A percentile compares a stretch with the other conserved stretches of the same genome.
Evolutionary conservation across 2,329 filamentous ascomycete genomes (phyloP).

Genomic region (Amauroascus niger): DNA sequence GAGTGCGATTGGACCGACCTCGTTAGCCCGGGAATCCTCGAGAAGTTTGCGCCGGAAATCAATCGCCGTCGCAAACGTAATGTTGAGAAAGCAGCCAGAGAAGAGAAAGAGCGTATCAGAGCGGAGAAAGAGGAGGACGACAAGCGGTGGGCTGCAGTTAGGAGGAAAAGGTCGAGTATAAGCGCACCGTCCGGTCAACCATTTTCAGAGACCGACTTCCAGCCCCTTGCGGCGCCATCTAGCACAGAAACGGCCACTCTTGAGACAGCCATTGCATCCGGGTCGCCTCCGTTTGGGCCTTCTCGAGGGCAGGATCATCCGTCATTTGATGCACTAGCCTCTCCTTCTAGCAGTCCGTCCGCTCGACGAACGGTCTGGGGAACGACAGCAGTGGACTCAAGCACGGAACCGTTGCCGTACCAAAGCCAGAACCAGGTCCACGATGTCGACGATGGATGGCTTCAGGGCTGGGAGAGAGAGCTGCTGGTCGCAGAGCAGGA

Average conservation of each 20-base stretch:
- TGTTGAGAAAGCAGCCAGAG: conserved; percentile 69
- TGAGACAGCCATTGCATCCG: conserved; percentile 29
- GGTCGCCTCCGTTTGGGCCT: conserved; percentile 35
- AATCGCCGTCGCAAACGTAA: conserved; percentile 66
- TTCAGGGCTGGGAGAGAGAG: conserved; percentile 73
- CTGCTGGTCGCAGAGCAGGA: conserved; percentile 34
- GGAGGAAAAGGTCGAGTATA: conserved; percentile 50
- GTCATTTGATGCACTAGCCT: conserved; percentile 50
- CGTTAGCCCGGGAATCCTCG: conserved; percentile 64
- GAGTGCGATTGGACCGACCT: conserved; percentile 95
- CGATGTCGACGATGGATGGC: conserved; percentile 77
- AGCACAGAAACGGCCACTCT: conserved; percentile 21
- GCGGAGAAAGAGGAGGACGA: conserved; percentile 72
- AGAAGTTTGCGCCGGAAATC: conserved; percentile 65
- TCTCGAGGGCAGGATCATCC: conserved; percentile 23
- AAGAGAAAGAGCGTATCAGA: conserved; percentile 74
- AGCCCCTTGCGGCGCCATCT: conserved; percentile 43
- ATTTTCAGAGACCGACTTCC: conserved; percentile 54
- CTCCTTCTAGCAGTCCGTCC: conserved; percentile 71
- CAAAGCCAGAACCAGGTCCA: conserved; percentile 41
- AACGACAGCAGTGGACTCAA: conserved; percentile 57
- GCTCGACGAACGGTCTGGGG: conserved; percentile 81
- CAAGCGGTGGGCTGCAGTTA: conserved; percentile 56
- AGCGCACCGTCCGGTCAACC: conserved; percentile 34
- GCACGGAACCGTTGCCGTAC: conserved; percentile 35